A percentile compares a stretch with the other conserved stretches of the same genome.
These are phyloP conservation scores for Kurtzmaniella cleridarum DNA, from an alignment of 805 yeast genomes.

Conservation along the genomic window DNA sequence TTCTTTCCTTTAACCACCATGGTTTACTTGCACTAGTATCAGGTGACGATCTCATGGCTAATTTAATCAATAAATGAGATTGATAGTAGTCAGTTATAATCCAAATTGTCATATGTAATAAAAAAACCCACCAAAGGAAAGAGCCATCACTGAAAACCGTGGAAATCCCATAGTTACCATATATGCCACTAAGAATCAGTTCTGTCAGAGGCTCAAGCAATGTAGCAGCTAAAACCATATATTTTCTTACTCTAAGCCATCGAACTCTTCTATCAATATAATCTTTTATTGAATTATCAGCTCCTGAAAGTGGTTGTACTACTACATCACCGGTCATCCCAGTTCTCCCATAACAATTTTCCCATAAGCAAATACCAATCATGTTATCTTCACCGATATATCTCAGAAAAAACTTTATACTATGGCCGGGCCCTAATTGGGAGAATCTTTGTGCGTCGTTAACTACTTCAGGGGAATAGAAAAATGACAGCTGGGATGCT, in stretches of 20 bases:
- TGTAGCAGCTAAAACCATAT: slow-evolving; percentile 84
- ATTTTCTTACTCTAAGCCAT: slow-evolving; percentile 82
- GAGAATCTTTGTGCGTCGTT: slow-evolving; percentile 24
- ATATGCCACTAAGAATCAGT: slow-evolving; percentile 57
- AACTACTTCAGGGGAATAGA: slow-evolving; percentile 23
- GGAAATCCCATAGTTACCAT: slow-evolving; percentile 59
- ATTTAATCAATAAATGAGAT: slow-evolving; percentile 38
- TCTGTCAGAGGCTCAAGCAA: slow-evolving; percentile 85
- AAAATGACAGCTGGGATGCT: slow-evolving; percentile 20
- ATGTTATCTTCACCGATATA: slow-evolving; percentile 91
- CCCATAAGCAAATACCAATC: slow-evolving; percentile 87
- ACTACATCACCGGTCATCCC: slow-evolving; percentile 77
- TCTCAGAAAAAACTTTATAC: slow-evolving; percentile 65
- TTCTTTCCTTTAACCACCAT: slow-evolving; percentile 18
- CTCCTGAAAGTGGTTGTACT: slow-evolving; percentile 58
- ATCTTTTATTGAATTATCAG: slow-evolving; percentile 41
- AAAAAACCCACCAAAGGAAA: slow-evolving; percentile 35
- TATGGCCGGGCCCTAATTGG: slow-evolving; percentile 35
- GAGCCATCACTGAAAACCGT: slow-evolving; percentile 31
- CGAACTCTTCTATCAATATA: slow-evolving; percentile 67
- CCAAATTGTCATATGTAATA: slow-evolving; percentile 61
- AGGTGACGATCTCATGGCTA: slow-evolving; percentile 11
- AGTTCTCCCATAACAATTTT: slow-evolving; percentile 57
- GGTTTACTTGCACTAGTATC: slow-evolving; percentile 12
- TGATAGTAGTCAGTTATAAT: slow-evolving; percentile 58